A percentile compares a stretch with the other conserved stretches of the same genome.
Evolutionary conservation across 2,329 filamentous ascomycete species (phyloP).

Genomic region (Fusarium sp.): DNA sequence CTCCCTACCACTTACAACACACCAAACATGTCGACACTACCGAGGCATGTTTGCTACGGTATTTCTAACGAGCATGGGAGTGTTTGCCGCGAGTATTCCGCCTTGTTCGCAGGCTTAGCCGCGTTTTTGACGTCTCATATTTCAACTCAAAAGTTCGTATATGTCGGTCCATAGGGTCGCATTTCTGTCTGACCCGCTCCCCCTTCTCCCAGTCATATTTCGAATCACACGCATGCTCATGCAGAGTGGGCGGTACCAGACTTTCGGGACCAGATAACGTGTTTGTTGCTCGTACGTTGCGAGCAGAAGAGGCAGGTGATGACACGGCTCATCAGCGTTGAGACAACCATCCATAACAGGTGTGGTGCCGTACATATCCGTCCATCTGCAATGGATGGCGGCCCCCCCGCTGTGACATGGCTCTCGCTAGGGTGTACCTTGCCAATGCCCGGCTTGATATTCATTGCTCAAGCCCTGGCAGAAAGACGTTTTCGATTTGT

Average conservation of each 20-base stretch:
- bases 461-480: conserved; percentile 10
- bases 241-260: conserved; percentile 46
- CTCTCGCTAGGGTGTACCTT: conserved; percentile 14
- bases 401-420: conserved; percentile 18
- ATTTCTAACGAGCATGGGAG: conserved; percentile 4
- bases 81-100: conserved; percentile 37
- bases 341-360: conserved; percentile 19
- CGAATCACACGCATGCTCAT: conserved; percentile 35
- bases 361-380: conserved; percentile 12
- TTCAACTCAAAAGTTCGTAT: conserved; percentile 41
- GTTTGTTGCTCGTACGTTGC: conserved; percentile 39
- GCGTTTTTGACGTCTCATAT: conserved; percentile 37
- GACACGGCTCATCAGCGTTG: conserved; percentile 31
- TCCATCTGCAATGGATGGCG: conserved; percentile 18
- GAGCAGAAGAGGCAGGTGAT: conserved; percentile 32
- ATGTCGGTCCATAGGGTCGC: conserved; percentile 29
- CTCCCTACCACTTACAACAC: conserved; percentile 18
- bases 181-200: conserved; percentile 20
- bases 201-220: conserved; percentile 29
- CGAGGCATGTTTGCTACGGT: conserved; percentile 4
- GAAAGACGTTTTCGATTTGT: conserved; percentile 26
- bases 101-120: conserved; percentile 28
- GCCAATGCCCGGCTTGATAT: conserved; percentile 1
- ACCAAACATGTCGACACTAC: conserved; percentile 13
- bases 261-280: conserved; percentile 41